These are phyloP conservation scores for Skeletonema marinoi DNA, from an alignment of 108 stramenopile genomes.

Conservation along the genomic window DNA sequence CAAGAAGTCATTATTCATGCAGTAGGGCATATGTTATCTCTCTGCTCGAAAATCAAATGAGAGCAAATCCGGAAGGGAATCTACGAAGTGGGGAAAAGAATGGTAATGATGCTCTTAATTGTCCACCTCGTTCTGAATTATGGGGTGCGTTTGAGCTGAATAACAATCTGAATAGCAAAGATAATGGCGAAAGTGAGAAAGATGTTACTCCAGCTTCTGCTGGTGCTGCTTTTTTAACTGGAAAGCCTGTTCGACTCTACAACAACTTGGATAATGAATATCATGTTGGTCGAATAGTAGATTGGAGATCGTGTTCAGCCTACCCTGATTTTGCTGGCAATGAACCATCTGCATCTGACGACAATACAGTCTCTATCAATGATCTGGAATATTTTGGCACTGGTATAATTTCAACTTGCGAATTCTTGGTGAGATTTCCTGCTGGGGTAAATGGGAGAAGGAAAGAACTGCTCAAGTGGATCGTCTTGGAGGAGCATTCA, in stretches of 20 bases:
- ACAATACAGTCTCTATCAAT: constrained; percentile 14
- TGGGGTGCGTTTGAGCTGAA: constrained; percentile 39
- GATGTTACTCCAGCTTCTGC: not conserved
- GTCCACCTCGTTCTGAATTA: constrained; percentile 50
- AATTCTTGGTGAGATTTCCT: constrained; percentile 76
- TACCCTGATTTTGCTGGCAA: constrained; percentile 7
- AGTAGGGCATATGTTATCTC: constrained; percentile 43
- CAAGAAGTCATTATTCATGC: constrained; percentile 28
- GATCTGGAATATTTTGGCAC: constrained; percentile 45
- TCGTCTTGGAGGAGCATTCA: constrained; percentile 78
- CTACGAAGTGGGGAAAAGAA: too few relatives aligned
- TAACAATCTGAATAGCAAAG: constrained; percentile 18
- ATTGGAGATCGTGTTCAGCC: constrained; percentile 44
- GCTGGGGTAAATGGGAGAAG: constrained; percentile 65
- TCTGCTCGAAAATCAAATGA: constrained; percentile 50
- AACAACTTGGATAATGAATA: constrained; percentile 68
- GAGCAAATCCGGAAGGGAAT: constrained; percentile 36
- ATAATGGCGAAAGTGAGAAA: not conserved
- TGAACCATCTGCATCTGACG: not conserved
- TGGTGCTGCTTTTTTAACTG: constrained; percentile 41
- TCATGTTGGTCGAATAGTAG: constrained; percentile 74
- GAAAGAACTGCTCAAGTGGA: constrained; percentile 62
- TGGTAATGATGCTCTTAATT: constrained; percentile 12
- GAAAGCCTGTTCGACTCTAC: constrained; percentile 66
- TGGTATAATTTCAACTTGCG: constrained; percentile 40